A percentile compares a stretch with the other conserved stretches of the same genome.
phyloP scores from a whole-genome alignment of 768 basidiomycete species.

The Amanita subjunquillea region DNA sequence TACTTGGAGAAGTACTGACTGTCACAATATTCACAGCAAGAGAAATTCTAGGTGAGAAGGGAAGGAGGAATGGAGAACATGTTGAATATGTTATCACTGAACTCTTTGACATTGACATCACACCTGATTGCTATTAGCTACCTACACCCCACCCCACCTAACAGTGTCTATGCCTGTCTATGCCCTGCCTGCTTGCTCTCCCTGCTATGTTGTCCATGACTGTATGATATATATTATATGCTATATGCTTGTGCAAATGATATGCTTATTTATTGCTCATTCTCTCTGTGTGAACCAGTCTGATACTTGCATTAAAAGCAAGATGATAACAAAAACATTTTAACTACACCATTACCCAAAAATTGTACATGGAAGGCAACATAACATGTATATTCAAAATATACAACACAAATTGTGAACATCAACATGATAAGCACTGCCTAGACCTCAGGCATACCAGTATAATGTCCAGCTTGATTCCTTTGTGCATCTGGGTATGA shows the following conservation, averaged over 20 bases:
- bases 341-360: neutral
- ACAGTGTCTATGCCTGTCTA: neutral
- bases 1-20: conserved; percentile 17
- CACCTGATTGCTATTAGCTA: neutral
- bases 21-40: conserved; percentile 13
- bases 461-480: neutral
- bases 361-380: neutral
- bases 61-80: conserved; percentile 13
- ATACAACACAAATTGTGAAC: neutral
- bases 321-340: neutral
- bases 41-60: conserved; percentile 15
- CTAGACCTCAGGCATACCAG: conserved; percentile 2
- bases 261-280: neutral
- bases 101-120: conserved; percentile 9
- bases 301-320: neutral
- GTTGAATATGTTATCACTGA: conserved; percentile 14
- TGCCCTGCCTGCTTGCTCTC: neutral
- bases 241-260: neutral
- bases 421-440: neutral
- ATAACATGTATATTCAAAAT: neutral
- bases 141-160: neutral
- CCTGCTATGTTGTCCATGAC: neutral
- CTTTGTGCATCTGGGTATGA: neutral
- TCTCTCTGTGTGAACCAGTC: neutral
- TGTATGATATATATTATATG: neutral